phyloP scores from a whole-genome alignment of 2,329 filamentous ascomycete genomes.

The Aspergillus luchuensis region DNA sequence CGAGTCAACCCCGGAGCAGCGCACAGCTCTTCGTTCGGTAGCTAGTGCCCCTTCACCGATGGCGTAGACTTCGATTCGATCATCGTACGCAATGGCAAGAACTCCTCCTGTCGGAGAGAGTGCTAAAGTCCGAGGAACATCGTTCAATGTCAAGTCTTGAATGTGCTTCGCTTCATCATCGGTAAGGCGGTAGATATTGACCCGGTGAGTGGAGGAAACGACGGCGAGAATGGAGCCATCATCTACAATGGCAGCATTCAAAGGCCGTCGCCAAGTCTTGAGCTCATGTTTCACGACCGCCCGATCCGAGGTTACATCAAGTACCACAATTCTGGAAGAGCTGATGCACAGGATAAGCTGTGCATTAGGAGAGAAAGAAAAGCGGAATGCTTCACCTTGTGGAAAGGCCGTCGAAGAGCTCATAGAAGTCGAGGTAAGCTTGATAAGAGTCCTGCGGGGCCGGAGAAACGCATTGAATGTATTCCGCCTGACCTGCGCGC shows the following conservation, averaged over 20 bases:
- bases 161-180: conserved; percentile 66
- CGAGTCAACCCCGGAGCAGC: conserved; percentile 74
- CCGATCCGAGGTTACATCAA: conserved; percentile 65
- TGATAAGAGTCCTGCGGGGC: conserved; percentile 70
- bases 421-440: conserved; percentile 78
- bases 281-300: conserved; percentile 73
- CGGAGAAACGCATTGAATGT: conserved; percentile 75
- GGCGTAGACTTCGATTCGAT: conserved; percentile 85
- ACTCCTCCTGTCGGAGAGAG: conserved; percentile 81
- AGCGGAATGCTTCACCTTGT: conserved; percentile 82
- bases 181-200: conserved; percentile 78
- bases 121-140: conserved; percentile 75
- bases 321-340: conserved; percentile 78
- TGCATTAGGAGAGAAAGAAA: conserved; percentile 74
- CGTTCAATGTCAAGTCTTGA: conserved; percentile 76
- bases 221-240: conserved; percentile 76
- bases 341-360: conserved; percentile 78
- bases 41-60: conserved; percentile 64
- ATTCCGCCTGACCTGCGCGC: conserved; percentile 71
- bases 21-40: conserved; percentile 73
- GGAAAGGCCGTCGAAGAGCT: conserved; percentile 79
- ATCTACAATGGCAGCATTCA: conserved; percentile 76
- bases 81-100: conserved; percentile 80
- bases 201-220: conserved; percentile 77
- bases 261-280: conserved; percentile 74